phyloP scores from a whole-genome alignment of 768 basidiomycete species.

The Rhodosporidiobolus sp. region DNA sequence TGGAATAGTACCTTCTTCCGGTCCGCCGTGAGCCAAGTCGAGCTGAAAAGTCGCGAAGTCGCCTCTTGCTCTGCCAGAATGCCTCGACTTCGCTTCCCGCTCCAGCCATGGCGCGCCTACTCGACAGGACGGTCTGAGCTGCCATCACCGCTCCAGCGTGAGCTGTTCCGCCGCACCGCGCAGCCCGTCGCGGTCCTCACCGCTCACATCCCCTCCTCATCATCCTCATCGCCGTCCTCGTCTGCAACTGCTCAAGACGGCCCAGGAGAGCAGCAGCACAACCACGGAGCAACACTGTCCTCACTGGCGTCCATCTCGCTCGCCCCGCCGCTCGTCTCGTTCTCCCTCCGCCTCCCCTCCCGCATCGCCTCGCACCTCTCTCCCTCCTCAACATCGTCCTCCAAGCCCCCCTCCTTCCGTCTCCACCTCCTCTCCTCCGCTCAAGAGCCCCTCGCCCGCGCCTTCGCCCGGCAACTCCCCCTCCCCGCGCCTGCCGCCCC shows the following conservation, averaged over 20 bases:
- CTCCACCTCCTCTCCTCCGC: constrained; percentile 73
- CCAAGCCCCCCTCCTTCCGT: constrained; percentile 54
- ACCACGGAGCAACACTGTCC: constrained; percentile 88
- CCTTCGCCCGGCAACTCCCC: constrained; percentile 63
- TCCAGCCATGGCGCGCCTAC: constrained; percentile 16
- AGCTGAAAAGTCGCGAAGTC: too few relatives aligned
- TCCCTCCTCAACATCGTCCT: constrained; percentile 51
- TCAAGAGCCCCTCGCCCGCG: constrained; percentile 62
- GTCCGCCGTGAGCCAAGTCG: too few relatives aligned
- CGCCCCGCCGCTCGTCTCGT: constrained; percentile 84
- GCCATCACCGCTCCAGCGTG: constrained; percentile 39
- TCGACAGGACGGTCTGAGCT: neutral
- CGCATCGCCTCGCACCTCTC: constrained; percentile 63
- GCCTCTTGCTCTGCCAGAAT: neutral
- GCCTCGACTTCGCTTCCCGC: constrained; percentile 14
- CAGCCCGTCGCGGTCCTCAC: constrained; percentile 87
- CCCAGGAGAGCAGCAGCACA: constrained; percentile 44
- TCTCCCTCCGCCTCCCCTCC: constrained; percentile 84
- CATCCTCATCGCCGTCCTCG: neutral
- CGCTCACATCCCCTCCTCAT: constrained; percentile 55
- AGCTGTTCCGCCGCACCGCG: constrained; percentile 54
- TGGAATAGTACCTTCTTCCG: neutral
- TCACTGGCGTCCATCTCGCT: constrained; percentile 89
- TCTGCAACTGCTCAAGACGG: neutral
- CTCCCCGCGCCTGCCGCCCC: constrained; percentile 45